A percentile compares a stretch with the other conserved stretches of the same genome.
These are phyloP conservation scores for Wickerhamomyces kurtzmanii DNA, from an alignment of 805 yeast genomes.

Conservation along the genomic window DNA sequence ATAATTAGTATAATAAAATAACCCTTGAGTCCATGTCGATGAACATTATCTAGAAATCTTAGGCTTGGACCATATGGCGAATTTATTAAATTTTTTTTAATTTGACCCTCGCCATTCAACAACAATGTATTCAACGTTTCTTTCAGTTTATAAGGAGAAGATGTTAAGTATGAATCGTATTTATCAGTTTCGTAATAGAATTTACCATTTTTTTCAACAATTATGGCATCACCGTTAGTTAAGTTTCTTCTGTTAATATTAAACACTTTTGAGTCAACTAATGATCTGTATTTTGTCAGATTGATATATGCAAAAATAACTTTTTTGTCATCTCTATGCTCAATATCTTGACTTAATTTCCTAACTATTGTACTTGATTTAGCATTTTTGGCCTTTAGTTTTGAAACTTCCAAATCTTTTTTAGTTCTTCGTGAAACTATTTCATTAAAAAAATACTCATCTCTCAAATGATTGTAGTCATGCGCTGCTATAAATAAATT, in stretches of 20 bases:
- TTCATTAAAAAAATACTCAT: conserved; percentile 26
- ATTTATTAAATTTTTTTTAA: conserved; percentile 24
- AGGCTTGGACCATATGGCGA: conserved; percentile 31
- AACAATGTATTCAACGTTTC: conserved; percentile 28
- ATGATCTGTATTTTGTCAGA: conserved; percentile 23
- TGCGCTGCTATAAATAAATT: conserved; percentile 33
- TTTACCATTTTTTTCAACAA: conserved; percentile 32
- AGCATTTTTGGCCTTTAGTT: conserved; percentile 33
- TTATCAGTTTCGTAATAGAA: conserved; percentile 23
- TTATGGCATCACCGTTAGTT: conserved; percentile 44
- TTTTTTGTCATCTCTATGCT: conserved; percentile 31
- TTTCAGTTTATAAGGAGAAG: conserved; percentile 22
- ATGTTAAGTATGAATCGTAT: conserved; percentile 25
- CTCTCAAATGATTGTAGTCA: conserved; percentile 35
- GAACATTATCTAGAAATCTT: conserved; percentile 33
- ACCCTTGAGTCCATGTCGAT: conserved; percentile 32
- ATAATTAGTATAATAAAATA: conserved; percentile 15
- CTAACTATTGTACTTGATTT: conserved; percentile 31
- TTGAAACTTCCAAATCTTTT: conserved; percentile 33
- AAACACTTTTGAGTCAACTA: conserved; percentile 16
- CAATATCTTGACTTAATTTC: conserved; percentile 39
- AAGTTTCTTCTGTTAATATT: conserved; percentile 16
- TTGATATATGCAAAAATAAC: conserved; percentile 43
- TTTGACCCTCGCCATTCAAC: conserved; percentile 18
- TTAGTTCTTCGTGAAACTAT: conserved; percentile 25